phyloP scores from a whole-genome alignment of 768 basidiomycete species.

The Mycena kentingensis region DNA sequence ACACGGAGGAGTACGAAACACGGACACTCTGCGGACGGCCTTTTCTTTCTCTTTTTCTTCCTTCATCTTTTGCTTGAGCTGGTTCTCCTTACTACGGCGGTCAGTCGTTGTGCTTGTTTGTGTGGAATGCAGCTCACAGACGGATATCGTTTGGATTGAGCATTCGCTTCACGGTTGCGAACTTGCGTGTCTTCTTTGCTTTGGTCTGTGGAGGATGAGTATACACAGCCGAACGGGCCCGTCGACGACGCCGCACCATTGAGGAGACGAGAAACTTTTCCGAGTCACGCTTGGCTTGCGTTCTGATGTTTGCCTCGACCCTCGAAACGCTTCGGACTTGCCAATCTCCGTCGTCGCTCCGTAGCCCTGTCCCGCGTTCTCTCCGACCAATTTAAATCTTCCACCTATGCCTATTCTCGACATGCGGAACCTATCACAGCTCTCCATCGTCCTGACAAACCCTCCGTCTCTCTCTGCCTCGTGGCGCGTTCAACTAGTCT shows the following conservation, averaged over 20 bases:
- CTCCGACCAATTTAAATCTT: neutral
- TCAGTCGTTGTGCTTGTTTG: slow-evolving; percentile 7
- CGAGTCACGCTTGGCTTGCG: too few relatives aligned
- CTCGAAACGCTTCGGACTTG: too few relatives aligned
- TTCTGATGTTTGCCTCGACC: too few relatives aligned
- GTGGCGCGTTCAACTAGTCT: neutral
- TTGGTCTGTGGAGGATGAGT: slow-evolving; percentile 59
- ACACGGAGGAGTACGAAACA: slow-evolving; percentile 19
- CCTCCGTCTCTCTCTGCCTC: neutral
- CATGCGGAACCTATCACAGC: neutral
- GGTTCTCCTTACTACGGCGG: slow-evolving; percentile 83
- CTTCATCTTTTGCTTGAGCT: slow-evolving; percentile 85
- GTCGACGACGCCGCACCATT: slow-evolving; percentile 1
- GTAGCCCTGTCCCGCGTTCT: neutral
- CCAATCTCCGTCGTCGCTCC: neutral
- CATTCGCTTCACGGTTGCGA: slow-evolving; percentile 91
- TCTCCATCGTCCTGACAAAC: neutral
- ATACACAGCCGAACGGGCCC: neutral
- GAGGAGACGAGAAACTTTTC: too few relatives aligned
- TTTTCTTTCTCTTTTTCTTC: slow-evolving; percentile 80
- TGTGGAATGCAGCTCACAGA: slow-evolving; percentile 55
- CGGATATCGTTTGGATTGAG: slow-evolving; percentile 92
- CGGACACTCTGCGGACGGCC: slow-evolving; percentile 78
- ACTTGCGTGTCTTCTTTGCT: slow-evolving; percentile 93
- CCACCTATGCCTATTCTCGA: neutral